Conservation (phyloP, 2,329 filamentous ascomycete species). For the Pseudogymnoascus sp. region DNA sequence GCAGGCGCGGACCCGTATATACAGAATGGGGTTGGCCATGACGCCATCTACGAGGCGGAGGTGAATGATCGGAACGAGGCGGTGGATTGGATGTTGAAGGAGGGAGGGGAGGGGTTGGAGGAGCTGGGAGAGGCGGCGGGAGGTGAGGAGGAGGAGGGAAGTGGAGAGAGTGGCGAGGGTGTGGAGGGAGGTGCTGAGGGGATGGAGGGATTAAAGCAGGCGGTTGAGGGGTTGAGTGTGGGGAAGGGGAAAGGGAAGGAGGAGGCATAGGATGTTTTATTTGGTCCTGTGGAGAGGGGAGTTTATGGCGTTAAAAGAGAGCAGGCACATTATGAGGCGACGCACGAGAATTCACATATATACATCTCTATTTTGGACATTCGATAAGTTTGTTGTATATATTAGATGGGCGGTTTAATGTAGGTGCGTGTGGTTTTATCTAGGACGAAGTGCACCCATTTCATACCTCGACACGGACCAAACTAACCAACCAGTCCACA, state of each 20-base stretch:
- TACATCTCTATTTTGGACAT: background rate
- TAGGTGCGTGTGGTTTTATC: background rate
- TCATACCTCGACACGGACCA: background rate
- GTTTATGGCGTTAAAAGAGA: background rate
- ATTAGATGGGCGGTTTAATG: background rate
- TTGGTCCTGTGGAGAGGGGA: background rate
- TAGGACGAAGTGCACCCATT: background rate
- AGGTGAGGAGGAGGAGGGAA: constrained; percentile 14
- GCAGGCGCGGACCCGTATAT: constrained; percentile 69
- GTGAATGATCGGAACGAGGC: constrained; percentile 59
- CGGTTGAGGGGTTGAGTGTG: background rate
- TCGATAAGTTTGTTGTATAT: background rate
- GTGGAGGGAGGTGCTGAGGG: background rate
- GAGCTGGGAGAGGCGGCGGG: constrained; percentile 22
- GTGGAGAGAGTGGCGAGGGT: no score
- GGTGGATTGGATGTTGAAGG: constrained; percentile 43
- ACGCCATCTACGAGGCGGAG: constrained; percentile 66
- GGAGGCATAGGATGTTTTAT: background rate
- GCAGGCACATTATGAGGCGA: background rate
- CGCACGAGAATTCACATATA: background rate
- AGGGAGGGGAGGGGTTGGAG: constrained; percentile 31
- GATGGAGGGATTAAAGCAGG: constrained; percentile 6
- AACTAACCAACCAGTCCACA: background rate
- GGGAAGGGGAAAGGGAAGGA: background rate
- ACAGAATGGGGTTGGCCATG: constrained; percentile 76